A percentile compares a stretch with the other conserved stretches of the same genome.
Conservation (phyloP, 148 eudicot genomes). For the Amaranthus cruentus region DNA sequence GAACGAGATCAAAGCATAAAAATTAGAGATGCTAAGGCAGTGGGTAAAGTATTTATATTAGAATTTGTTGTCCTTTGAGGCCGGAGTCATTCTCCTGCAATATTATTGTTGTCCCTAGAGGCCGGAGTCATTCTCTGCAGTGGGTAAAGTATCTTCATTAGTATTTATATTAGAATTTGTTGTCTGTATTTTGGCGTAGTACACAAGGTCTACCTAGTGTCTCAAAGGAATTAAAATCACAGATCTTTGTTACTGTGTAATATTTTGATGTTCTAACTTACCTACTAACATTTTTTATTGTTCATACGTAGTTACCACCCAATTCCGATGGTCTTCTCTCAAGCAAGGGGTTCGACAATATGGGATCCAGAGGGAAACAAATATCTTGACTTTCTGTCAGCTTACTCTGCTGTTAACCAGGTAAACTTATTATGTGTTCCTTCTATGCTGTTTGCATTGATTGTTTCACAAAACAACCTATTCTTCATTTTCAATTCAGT, state of each 20-base stretch:
- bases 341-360: constrained; percentile 77
- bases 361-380: constrained; percentile 99
- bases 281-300: neutral
- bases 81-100: no score
- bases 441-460: constrained; percentile 4
- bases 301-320: constrained; percentile 82
- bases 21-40: no score
- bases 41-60: no score
- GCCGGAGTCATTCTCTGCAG: no score
- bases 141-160: no score
- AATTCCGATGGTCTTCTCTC: constrained; percentile 83
- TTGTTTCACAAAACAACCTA: neutral
- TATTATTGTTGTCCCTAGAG: no score
- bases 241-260: neutral
- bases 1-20: no score
- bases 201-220: neutral
- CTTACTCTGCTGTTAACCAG: constrained; percentile 98
- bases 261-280: neutral
- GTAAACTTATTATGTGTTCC: constrained; percentile 21
- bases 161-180: no score
- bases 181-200: no score
- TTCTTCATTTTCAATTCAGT: neutral
- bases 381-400: constrained; percentile 89
- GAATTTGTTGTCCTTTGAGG: no score
- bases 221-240: neutral